phyloP scores from a whole-genome alignment of 768 basidiomycete genomes.

The Phaffia tasmanica region DNA sequence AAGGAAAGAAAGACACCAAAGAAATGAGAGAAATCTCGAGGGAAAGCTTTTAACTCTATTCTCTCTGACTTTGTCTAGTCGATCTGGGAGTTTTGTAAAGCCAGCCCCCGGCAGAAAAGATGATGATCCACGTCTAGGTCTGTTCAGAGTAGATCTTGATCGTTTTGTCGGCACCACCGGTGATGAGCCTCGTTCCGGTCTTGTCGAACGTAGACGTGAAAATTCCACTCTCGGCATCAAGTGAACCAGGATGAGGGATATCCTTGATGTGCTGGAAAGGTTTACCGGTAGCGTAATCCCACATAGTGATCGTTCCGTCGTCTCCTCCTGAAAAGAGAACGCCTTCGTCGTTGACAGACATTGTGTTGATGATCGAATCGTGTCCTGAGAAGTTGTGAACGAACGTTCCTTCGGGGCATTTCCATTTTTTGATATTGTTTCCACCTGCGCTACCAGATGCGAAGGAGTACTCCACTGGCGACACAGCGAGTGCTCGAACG shows the following conservation, averaged over 20 bases:
- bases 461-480: slow-evolving; percentile 93
- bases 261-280: slow-evolving; percentile 92
- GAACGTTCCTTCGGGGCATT: slow-evolving; percentile 89
- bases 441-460: slow-evolving; percentile 94
- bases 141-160: slow-evolving; percentile 59
- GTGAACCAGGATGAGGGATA: slow-evolving; percentile 89
- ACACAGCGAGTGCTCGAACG: slow-evolving; percentile 83
- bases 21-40: no score
- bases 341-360: slow-evolving; percentile 87
- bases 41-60: no score
- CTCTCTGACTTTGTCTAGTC: no score
- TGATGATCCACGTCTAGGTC: background rate
- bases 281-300: slow-evolving; percentile 90
- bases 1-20: no score
- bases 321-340: slow-evolving; percentile 99
- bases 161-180: slow-evolving; percentile 96
- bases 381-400: slow-evolving; percentile 95
- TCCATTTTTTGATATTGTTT: slow-evolving; percentile 99
- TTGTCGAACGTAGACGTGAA: slow-evolving; percentile 73
- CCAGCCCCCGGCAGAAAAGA: no score
- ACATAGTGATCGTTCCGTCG: slow-evolving; percentile 79
- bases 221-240: slow-evolving; percentile 73
- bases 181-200: slow-evolving; percentile 77
- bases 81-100: no score
- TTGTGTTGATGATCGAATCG: slow-evolving; percentile 92